A percentile compares a stretch with the other conserved stretches of the same genome.
Evolutionary conservation across 2,329 filamentous ascomycete genomes (phyloP).

Genomic region (Fusarium sp.): DNA sequence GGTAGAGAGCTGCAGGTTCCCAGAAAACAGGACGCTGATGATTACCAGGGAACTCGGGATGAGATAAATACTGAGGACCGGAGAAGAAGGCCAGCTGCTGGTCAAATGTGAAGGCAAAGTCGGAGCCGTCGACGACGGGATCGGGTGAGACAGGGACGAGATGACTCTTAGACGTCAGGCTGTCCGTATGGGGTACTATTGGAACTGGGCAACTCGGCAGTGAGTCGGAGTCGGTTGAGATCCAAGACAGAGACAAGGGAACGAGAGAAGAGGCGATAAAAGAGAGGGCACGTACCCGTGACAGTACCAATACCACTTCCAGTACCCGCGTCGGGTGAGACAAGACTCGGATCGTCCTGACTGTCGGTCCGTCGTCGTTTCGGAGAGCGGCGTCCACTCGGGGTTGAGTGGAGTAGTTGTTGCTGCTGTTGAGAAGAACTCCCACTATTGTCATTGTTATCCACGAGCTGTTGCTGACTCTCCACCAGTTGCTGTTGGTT

Average conservation of each 20-base stretch:
- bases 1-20: conserved; percentile 38
- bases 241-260: conserved; percentile 18
- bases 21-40: conserved; percentile 37
- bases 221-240: conserved; percentile 43
- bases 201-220: conserved; percentile 43
- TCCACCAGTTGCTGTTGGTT: conserved; percentile 45
- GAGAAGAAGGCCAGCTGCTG: conserved; percentile 50
- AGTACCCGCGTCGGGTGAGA: conserved; percentile 54
- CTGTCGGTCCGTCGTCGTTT: conserved; percentile 55
- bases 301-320: too few relatives aligned
- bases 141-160: conserved; percentile 48
- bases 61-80: conserved; percentile 48
- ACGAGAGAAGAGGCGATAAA: not conserved
- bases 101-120: conserved; percentile 55
- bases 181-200: conserved; percentile 46
- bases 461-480: conserved; percentile 20
- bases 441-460: conserved; percentile 28
- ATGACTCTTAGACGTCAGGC: conserved; percentile 45
- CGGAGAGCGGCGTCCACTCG: conserved; percentile 51
- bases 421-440: conserved; percentile 25
- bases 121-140: conserved; percentile 48
- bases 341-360: conserved; percentile 48
- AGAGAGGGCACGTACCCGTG: conserved; percentile 50
- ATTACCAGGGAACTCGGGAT: conserved; percentile 38
- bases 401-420: conserved; percentile 25